These are phyloP conservation scores for Xylaria sp. DNA, from an alignment of 2,329 filamentous ascomycete species.

Conservation along the genomic window DNA sequence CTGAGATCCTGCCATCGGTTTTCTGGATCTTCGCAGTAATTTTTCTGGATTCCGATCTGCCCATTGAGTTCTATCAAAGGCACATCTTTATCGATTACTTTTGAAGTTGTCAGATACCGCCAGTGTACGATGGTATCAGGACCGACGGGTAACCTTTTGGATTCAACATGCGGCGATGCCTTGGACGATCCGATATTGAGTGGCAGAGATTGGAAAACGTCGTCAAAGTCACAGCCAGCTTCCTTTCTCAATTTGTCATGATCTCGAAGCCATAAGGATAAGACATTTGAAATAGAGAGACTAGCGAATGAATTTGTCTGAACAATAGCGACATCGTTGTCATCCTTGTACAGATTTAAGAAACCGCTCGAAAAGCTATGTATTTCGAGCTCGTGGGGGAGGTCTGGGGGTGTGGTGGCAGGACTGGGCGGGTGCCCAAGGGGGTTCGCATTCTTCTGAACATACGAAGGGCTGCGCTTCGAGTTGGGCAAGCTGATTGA, in stretches of 20 bases:
- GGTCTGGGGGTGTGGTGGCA: constrained; percentile 72
- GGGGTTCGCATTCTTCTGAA: constrained; percentile 63
- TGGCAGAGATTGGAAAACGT: constrained; percentile 68
- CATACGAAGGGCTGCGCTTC: constrained; percentile 66
- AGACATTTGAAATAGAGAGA: constrained; percentile 72
- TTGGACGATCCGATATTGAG: constrained; percentile 47
- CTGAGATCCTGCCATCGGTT: constrained; percentile 71
- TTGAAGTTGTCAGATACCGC: constrained; percentile 63
- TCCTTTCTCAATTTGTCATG: constrained; percentile 68
- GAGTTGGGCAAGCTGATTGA: constrained; percentile 72
- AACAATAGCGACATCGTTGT: constrained; percentile 59
- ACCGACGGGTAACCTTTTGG: constrained; percentile 47
- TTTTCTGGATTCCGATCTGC: constrained; percentile 71
- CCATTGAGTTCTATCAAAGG: constrained; percentile 75
- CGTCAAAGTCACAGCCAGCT: constrained; percentile 63
- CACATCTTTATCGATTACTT: constrained; percentile 58
- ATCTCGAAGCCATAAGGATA: constrained; percentile 80
- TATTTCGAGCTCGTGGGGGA: constrained; percentile 63
- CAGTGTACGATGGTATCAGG: constrained; percentile 66
- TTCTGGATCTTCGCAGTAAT: constrained; percentile 67
- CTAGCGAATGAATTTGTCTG: constrained; percentile 79
- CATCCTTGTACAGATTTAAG: constrained; percentile 68
- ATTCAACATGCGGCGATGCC: constrained; percentile 53
- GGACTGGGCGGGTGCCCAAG: constrained; percentile 69
- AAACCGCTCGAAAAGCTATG: constrained; percentile 78